Evolutionary conservation across 768 basidiomycete species (phyloP).

Genomic region (Tephrocybe sp.): DNA sequence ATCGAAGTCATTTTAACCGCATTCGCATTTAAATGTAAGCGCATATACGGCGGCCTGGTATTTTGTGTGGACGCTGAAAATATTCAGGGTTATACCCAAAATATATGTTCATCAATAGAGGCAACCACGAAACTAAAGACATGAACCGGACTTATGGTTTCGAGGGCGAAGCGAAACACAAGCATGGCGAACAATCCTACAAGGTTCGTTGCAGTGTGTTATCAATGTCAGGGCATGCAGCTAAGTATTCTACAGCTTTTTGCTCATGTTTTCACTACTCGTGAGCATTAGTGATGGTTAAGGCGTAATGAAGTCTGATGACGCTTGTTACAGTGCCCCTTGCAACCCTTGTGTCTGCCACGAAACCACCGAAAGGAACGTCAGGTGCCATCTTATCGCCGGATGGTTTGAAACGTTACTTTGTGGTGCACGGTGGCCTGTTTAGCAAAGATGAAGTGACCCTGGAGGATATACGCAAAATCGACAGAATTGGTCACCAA

Average conservation of each 20-base stretch:
- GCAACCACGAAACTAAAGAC: conserved; percentile 95
- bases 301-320: conserved; percentile 1
- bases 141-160: conserved; percentile 96
- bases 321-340: conserved; percentile 67
- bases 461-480: conserved; percentile 86
- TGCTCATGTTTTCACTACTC: conserved; percentile 86
- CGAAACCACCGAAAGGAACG: conserved; percentile 49
- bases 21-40: conserved; percentile 91
- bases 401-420: conserved; percentile 82
- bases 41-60: background rate
- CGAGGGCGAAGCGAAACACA: conserved; percentile 94
- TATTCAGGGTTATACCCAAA: conserved; percentile 83
- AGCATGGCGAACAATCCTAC: conserved; percentile 94
- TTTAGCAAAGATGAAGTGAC: conserved; percentile 97
- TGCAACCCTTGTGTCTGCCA: conserved; percentile 79
- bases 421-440: conserved; percentile 93
- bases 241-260: conserved; percentile 58
- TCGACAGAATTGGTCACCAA: conserved; percentile 83
- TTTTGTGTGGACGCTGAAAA: background rate
- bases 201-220: conserved; percentile 47
- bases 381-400: conserved; percentile 72
- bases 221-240: conserved; percentile 2
- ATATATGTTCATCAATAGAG: conserved; percentile 89
- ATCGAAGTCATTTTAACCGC: conserved; percentile 90
- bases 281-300: conserved; percentile 44